phyloP scores from a whole-genome alignment of 495 filamentous ascomycete genomes.

The Rostrohypoxylon terebratum region DNA sequence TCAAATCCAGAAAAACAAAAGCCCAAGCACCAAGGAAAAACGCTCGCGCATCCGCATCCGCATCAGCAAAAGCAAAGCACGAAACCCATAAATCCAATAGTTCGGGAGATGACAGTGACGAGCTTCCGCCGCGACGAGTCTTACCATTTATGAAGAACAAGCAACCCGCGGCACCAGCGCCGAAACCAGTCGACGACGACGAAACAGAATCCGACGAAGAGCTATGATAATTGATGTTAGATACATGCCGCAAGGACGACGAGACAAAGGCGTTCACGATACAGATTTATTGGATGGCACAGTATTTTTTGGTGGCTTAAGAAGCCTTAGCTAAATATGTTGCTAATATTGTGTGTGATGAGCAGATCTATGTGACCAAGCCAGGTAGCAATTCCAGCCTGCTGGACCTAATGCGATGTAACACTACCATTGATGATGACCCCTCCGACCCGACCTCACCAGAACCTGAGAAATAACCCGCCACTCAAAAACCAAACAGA shows the following conservation, averaged over 20 bases:
- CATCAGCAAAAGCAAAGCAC: slow-evolving; percentile 38
- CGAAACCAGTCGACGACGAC: slow-evolving; percentile 47
- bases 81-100: slow-evolving; percentile 14
- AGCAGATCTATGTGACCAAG: slow-evolving; percentile 9
- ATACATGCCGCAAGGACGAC: slow-evolving; percentile 24
- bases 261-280: slow-evolving; percentile 29
- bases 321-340: slow-evolving; percentile 14
- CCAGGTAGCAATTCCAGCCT: slow-evolving; percentile 6
- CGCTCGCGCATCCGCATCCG: slow-evolving; percentile 42
- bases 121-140: slow-evolving; percentile 37
- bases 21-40: slow-evolving; percentile 21
- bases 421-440: neutral
- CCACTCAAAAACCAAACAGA: neutral
- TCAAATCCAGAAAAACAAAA: slow-evolving; percentile 32
- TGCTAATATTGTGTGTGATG: slow-evolving; percentile 1
- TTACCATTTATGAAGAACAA: slow-evolving; percentile 52
- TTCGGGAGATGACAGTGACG: slow-evolving; percentile 34
- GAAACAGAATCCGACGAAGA: slow-evolving; percentile 61
- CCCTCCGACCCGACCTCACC: slow-evolving; percentile 7
- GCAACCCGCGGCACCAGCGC: slow-evolving; percentile 34
- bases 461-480: neutral
- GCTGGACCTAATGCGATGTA: slow-evolving; percentile 13
- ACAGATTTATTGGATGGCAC: slow-evolving; percentile 4
- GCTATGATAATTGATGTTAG: slow-evolving; percentile 44
- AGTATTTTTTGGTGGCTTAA: neutral